Evolutionary conservation across 2,329 filamentous ascomycete genomes (phyloP).

Genomic region (Aulographum hederae): DNA sequence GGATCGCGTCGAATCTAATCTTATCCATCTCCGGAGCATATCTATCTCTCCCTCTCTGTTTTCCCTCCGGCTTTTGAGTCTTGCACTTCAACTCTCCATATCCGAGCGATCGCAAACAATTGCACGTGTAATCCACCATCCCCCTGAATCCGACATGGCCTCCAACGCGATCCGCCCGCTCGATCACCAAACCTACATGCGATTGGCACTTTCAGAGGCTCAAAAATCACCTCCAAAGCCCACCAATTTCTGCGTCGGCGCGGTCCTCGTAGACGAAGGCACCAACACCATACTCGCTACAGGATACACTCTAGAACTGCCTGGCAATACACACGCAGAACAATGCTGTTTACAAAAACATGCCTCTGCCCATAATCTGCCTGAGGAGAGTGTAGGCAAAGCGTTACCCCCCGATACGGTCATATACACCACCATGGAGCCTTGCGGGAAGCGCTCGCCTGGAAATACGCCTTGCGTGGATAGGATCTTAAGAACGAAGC

Average conservation of each 20-base stretch:
- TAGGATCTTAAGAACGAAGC: conserved; percentile 42
- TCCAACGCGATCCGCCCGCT: too few relatives aligned
- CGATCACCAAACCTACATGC: conserved; percentile 34
- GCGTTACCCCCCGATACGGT: conserved; percentile 30
- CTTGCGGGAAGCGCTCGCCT: conserved; percentile 55
- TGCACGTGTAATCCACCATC: too few relatives aligned
- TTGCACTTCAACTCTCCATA: too few relatives aligned
- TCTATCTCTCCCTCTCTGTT: too few relatives aligned
- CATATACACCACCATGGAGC: conserved; percentile 89
- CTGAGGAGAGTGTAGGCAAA: conserved; percentile 36
- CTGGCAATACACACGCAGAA: conserved; percentile 91
- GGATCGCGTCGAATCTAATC: too few relatives aligned
- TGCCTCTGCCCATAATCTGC: conserved; percentile 14
- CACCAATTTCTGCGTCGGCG: conserved; percentile 86
- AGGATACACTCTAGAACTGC: conserved; percentile 79
- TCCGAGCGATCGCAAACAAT: too few relatives aligned
- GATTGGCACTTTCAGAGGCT: conserved; percentile 56
- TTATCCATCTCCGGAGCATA: too few relatives aligned
- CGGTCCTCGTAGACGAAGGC: conserved; percentile 51
- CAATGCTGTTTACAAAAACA: conserved; percentile 78
- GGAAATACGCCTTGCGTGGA: conserved; percentile 65
- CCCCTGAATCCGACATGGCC: too few relatives aligned
- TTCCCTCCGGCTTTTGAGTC: too few relatives aligned
- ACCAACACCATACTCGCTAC: conserved; percentile 48
- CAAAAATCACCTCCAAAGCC: conserved; percentile 66